Conservation (phyloP, 257 asterid genomes). For the Przewalskia tangutica region DNA sequence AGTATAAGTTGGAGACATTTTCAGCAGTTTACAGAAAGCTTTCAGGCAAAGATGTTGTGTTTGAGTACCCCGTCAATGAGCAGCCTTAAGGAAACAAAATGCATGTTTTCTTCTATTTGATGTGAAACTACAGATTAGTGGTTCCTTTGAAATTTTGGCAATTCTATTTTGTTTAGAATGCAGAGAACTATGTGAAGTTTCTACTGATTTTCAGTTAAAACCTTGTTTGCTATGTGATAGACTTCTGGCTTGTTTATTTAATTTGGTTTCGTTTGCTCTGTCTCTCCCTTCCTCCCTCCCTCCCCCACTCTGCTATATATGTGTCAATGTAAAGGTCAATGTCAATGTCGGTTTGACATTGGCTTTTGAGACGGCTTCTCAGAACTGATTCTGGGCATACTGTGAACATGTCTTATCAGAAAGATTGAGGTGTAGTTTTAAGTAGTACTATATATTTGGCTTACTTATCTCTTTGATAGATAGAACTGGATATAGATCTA, state of each 20-base stretch:
- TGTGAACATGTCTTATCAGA: no score
- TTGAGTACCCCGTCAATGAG: constrained; percentile 27
- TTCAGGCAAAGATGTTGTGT: constrained; percentile 39
- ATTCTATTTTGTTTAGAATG: constrained; percentile 7
- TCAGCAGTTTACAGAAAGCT: constrained; percentile 40
- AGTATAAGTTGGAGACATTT: constrained; percentile 31
- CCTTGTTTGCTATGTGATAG: neutral
- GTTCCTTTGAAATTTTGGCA: constrained; percentile 6
- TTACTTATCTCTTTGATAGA: no score
- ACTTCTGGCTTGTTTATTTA: neutral
- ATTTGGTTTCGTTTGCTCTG: neutral
- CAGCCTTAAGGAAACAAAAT: neutral
- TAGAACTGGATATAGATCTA: no score
- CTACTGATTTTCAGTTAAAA: neutral
- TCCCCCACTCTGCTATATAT: neutral
- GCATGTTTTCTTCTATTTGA: neutral
- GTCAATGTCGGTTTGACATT: neutral
- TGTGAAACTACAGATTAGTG: constrained; percentile 1
- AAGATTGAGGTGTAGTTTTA: no score
- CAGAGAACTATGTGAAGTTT: constrained; percentile 3
- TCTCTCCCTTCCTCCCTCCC: neutral
- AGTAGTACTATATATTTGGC: no score
- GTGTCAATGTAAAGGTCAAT: no score
- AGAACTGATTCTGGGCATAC: neutral
- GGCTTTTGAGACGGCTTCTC: neutral